Conservation (phyloP, 2,329 filamentous ascomycete species). For the Paraphoma chrysanthemicola region DNA sequence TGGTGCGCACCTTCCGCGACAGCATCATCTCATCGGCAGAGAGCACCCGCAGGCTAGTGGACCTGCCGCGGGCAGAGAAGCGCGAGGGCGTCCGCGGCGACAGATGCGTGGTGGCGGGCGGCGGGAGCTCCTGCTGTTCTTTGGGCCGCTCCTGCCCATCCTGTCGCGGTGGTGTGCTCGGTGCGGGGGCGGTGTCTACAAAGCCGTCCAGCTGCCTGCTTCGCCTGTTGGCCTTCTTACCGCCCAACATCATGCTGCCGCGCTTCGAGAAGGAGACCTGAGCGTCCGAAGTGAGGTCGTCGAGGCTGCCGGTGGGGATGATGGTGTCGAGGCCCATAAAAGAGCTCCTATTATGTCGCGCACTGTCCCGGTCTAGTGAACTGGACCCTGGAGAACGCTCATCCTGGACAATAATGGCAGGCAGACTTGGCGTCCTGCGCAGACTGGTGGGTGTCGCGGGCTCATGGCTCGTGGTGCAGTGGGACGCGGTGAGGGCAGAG, state of each 20-base stretch:
- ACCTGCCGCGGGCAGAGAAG: conserved; percentile 41
- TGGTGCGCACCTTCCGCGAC: conserved; percentile 67
- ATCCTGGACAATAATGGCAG: conserved; percentile 55
- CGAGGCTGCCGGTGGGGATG: conserved; percentile 62
- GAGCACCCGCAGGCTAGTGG: conserved; percentile 56
- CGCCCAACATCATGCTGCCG: conserved; percentile 65
- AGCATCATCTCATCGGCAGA: conserved; percentile 70
- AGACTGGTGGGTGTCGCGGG: conserved; percentile 40
- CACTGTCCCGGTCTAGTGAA: conserved; percentile 15
- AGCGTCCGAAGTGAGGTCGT: conserved; percentile 58
- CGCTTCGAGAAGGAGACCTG: conserved; percentile 66
- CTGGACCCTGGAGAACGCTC: conserved; percentile 24
- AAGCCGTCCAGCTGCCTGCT: conserved; percentile 39
- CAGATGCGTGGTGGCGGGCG: conserved; percentile 32
- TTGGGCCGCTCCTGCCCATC: conserved; percentile 19
- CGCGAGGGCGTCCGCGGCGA: conserved; percentile 46
- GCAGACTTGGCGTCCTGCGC: conserved; percentile 51
- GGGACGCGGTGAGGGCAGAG: conserved; percentile 49
- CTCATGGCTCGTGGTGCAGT: conserved; percentile 39
- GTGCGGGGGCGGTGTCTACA: conserved; percentile 21
- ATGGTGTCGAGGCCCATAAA: conserved; percentile 61
- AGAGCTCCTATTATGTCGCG: conserved; percentile 16
- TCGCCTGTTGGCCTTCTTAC: conserved; percentile 55
- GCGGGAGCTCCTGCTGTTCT: conserved; percentile 23
- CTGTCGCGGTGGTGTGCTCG: conserved; percentile 21